Evolutionary conservation across 192 early-diverging fungal species (phyloP).

Genomic region (Coemansia sp.): DNA sequence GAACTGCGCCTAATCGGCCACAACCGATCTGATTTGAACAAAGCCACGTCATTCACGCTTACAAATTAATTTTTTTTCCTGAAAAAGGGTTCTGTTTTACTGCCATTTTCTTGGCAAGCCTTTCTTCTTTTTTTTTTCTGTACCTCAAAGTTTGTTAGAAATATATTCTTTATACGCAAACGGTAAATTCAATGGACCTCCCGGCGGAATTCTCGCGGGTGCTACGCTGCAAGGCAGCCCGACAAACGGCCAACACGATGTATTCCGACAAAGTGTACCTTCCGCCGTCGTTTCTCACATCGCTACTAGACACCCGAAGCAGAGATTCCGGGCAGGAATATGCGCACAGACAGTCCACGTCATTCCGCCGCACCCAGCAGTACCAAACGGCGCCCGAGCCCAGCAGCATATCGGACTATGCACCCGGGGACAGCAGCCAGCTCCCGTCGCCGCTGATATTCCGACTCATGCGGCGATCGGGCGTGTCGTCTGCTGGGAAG

Average conservation of each 20-base stretch:
- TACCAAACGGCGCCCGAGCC: neutral
- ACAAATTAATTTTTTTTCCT: too few relatives aligned
- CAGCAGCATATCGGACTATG: neutral
- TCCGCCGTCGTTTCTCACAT: conserved; percentile 25
- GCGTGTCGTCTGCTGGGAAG: neutral
- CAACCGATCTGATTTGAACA: neutral
- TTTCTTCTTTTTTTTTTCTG: neutral
- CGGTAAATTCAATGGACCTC: conserved; percentile 5
- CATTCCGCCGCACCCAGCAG: neutral
- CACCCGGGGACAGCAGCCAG: conserved; percentile 1
- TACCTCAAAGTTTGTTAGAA: neutral
- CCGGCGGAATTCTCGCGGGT: conserved; percentile 8
- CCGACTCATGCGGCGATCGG: conserved; percentile 7
- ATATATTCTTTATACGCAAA: neutral
- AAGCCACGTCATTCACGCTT: neutral
- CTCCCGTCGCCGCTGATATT: conserved; percentile 42
- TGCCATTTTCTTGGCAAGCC: neutral
- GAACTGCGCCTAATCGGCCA: neutral
- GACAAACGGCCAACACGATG: neutral
- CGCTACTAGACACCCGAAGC: conserved; percentile 17
- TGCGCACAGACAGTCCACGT: neutral
- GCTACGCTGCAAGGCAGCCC: conserved; percentile 13
- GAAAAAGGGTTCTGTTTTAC: neutral
- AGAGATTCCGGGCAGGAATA: neutral
- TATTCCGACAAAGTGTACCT: conserved; percentile 33